Evolutionary conservation across 768 basidiomycete genomes (phyloP).

Genomic region (Hericium alpestre): DNA sequence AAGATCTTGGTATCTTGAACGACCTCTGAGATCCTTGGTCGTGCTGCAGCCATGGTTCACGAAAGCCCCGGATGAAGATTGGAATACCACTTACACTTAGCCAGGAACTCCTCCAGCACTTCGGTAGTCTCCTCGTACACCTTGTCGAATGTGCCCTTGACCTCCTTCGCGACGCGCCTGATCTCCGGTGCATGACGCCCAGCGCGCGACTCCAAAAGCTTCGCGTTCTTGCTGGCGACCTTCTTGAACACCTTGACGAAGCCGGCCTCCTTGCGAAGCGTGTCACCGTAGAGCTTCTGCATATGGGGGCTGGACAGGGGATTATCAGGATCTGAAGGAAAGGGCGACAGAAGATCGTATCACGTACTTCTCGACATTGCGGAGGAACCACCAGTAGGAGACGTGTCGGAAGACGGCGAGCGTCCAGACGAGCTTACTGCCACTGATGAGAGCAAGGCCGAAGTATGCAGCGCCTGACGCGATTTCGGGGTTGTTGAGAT

Average conservation of each 20-base stretch:
- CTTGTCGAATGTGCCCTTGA: constrained; percentile 90
- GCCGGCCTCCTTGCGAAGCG: constrained; percentile 89
- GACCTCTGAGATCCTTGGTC: constrained; percentile 78
- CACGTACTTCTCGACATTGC: constrained; percentile 80
- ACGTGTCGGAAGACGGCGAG: constrained; percentile 80
- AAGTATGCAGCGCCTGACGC: constrained; percentile 96
- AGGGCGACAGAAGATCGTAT: not conserved
- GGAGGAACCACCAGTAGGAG: constrained; percentile 94
- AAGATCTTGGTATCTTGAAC: constrained; percentile 89
- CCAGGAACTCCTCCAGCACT: constrained; percentile 86
- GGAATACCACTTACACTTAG: constrained; percentile 56
- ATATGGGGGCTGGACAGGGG: constrained; percentile 75
- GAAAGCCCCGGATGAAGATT: not conserved
- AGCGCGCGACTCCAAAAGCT: constrained; percentile 62
- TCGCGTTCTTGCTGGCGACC: constrained; percentile 76
- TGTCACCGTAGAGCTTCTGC: constrained; percentile 90
- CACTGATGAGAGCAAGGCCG: constrained; percentile 84
- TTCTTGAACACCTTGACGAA: constrained; percentile 97
- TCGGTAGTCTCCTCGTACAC: constrained; percentile 92
- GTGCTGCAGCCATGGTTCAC: constrained; percentile 38
- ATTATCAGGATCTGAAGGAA: not conserved
- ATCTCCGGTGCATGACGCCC: constrained; percentile 79
- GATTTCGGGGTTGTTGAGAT: constrained; percentile 90
- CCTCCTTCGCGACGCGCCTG: constrained; percentile 75
- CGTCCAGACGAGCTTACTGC: constrained; percentile 80